Conservation (phyloP, 441 rosid genomes). For the Capsella rubella region DNA sequence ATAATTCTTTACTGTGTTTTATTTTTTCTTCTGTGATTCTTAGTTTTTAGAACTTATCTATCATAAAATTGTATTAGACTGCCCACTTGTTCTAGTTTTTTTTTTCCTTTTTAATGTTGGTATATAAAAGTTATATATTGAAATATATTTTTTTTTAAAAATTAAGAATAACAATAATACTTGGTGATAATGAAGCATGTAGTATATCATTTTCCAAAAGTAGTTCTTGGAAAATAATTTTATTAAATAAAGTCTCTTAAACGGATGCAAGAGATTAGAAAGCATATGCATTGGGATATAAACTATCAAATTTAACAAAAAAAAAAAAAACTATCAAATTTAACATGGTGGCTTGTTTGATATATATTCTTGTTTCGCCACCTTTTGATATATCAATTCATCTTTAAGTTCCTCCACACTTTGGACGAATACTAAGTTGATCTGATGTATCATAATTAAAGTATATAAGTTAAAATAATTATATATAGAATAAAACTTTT, state of each 20-base stretch:
- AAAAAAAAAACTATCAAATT: slow-evolving; percentile 1
- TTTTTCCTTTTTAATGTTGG: background rate
- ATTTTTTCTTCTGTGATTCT: background rate
- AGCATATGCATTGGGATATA: background rate
- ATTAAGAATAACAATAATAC: background rate
- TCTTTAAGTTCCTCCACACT: slow-evolving; percentile 22
- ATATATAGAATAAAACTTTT: background rate
- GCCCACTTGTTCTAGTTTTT: background rate
- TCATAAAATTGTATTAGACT: background rate
- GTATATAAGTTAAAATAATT: slow-evolving; percentile 2
- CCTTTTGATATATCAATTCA: slow-evolving; percentile 37
- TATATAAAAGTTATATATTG: background rate
- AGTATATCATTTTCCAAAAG: slow-evolving; percentile 4
- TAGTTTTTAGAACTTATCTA: background rate
- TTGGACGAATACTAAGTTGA: slow-evolving; percentile 29
- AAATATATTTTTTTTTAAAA: no score
- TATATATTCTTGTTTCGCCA: slow-evolving; percentile 27
- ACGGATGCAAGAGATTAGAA: background rate
- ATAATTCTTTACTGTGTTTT: no score
- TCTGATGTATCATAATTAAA: slow-evolving; percentile 36
- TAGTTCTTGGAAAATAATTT: background rate
- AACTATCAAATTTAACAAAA: slow-evolving; percentile 7
- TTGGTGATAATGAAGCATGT: background rate
- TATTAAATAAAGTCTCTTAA: slow-evolving; percentile 5
- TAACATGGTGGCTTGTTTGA: slow-evolving; percentile 17